A percentile compares a stretch with the other conserved stretches of the same genome.
phyloP scores from a whole-genome alignment of 306 rosid genomes.

The Sophora flavescens region DNA sequence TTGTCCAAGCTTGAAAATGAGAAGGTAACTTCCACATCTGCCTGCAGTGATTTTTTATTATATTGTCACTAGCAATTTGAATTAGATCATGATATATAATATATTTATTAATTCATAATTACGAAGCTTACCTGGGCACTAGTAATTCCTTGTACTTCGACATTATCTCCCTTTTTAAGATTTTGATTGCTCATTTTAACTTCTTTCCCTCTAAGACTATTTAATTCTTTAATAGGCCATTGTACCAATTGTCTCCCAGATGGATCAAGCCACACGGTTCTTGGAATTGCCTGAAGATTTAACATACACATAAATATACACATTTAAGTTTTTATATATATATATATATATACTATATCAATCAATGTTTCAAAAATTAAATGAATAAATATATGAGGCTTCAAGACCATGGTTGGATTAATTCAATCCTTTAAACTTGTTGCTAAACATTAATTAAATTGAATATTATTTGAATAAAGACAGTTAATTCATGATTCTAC shows the following conservation, averaged over 20 bases:
- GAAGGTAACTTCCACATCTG: conserved; percentile 83
- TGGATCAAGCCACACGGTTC: conserved; percentile 71
- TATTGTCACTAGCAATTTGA: neutral
- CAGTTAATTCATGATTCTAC: neutral
- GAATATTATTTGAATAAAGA: no score
- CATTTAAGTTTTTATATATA: no score
- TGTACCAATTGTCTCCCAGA: conserved; percentile 63
- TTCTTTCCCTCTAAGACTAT: conserved; percentile 55
- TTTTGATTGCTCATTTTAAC: conserved; percentile 49
- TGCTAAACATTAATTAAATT: no score
- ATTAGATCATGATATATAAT: neutral
- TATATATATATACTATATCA: no score
- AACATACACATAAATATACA: neutral
- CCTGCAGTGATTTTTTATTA: conserved; percentile 48
- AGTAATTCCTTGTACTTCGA: conserved; percentile 69
- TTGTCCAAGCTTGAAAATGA: conserved; percentile 67
- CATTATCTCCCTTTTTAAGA: conserved; percentile 51
- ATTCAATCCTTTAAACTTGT: no score
- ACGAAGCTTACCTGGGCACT: conserved; percentile 69
- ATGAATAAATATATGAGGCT: no score
- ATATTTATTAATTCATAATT: neutral
- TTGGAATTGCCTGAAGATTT: conserved; percentile 70
- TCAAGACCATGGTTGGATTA: no score
- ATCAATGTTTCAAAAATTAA: no score
- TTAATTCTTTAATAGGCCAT: conserved; percentile 75